Percentiles rank a stretch among this genome's conserved stretches.
Conservation (phyloP, 371 early-diverging fungal genomes). For the Mycotypha africana region DNA sequence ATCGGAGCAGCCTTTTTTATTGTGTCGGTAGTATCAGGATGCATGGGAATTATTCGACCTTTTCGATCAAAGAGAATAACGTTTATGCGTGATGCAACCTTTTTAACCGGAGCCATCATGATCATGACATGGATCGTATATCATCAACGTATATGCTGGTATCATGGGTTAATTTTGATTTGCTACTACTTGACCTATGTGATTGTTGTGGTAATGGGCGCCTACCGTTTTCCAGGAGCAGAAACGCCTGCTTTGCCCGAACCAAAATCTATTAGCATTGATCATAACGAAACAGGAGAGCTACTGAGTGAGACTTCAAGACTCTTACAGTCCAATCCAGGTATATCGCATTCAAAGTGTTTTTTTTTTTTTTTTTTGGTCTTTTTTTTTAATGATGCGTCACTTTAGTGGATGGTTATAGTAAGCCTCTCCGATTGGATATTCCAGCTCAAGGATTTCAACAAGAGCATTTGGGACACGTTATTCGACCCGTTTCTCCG, state of each 20-base stretch:
- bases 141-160: conserved; percentile 54
- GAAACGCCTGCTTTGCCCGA: conserved; percentile 22
- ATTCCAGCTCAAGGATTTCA: conserved; percentile 28
- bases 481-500: conserved; percentile 40
- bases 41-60: conserved; percentile 63
- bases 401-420: neutral
- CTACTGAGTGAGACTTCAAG: conserved; percentile 24
- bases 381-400: no score
- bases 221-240: conserved; percentile 24
- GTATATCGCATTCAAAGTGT: conserved; percentile 3
- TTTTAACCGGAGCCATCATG: conserved; percentile 63
- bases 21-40: conserved; percentile 67
- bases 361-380: neutral
- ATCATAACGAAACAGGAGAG: conserved; percentile 17
- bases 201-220: conserved; percentile 40
- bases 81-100: conserved; percentile 68
- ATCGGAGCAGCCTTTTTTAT: conserved; percentile 79
- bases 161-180: conserved; percentile 52
- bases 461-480: conserved; percentile 37
- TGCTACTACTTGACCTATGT: conserved; percentile 56
- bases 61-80: conserved; percentile 59
- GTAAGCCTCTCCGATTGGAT: conserved; percentile 16
- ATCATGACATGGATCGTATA: conserved; percentile 57
- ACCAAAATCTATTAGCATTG: conserved; percentile 17
- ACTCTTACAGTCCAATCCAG: conserved; percentile 12